Conservation (phyloP, 2,329 filamentous ascomycete species). For the Paecilomyces variotii region DNA sequence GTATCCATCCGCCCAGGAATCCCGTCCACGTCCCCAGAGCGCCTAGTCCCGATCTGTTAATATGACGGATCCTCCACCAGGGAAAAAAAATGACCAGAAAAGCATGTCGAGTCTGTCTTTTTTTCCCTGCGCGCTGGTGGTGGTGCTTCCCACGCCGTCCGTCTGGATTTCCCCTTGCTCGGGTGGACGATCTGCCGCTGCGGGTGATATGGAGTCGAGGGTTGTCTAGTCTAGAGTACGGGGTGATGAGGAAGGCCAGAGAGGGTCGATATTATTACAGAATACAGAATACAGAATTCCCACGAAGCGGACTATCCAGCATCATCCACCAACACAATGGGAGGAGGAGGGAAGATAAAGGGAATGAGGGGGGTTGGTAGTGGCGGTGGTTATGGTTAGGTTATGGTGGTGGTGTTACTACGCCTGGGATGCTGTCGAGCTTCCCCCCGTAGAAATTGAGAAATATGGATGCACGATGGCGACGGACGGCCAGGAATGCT, state of each 20-base stretch:
- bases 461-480: background rate
- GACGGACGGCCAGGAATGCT: background rate
- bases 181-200: background rate
- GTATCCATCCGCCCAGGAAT: conserved; percentile 18
- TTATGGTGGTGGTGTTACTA: background rate
- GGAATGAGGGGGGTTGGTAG: background rate
- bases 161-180: background rate
- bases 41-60: conserved; percentile 34
- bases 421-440: background rate
- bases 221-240: background rate
- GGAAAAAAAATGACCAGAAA: conserved; percentile 12
- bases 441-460: background rate
- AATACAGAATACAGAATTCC: too few relatives aligned
- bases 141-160: background rate
- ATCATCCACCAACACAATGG: too few relatives aligned
- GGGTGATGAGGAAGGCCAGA: too few relatives aligned
- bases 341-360: too few relatives aligned
- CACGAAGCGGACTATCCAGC: too few relatives aligned
- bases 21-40: conserved; percentile 22
- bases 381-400: background rate
- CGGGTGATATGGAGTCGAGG: background rate
- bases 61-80: conserved; percentile 33
- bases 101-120: background rate
- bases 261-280: too few relatives aligned
- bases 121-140: background rate